phyloP scores from a whole-genome alignment of 441 rosid genomes.

The Corymbia citriodora region DNA sequence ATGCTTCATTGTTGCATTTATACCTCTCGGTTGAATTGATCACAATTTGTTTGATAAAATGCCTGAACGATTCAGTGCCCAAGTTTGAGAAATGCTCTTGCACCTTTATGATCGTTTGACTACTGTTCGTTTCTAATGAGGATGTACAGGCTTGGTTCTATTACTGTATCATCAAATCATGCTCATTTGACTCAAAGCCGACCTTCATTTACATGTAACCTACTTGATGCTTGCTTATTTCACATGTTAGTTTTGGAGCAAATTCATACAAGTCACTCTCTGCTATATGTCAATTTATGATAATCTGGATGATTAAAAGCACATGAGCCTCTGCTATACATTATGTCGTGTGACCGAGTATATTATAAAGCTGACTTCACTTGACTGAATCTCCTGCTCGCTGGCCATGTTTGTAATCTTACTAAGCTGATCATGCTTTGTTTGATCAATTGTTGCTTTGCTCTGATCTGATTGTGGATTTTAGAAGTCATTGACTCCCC shows the following conservation, averaged over 20 bases:
- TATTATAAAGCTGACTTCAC: neutral
- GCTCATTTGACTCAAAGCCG: neutral
- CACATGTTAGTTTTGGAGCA: neutral
- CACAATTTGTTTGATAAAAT: neutral
- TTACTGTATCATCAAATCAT: neutral
- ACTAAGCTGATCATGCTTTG: neutral
- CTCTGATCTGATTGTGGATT: neutral
- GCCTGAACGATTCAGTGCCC: neutral
- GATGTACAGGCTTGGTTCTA: neutral
- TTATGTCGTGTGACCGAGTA: neutral
- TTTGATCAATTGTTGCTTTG: neutral
- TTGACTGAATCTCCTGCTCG: neutral
- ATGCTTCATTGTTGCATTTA: neutral
- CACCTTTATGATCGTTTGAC: neutral
- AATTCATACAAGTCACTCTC: neutral
- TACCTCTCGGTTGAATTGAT: neutral
- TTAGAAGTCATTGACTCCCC: neutral
- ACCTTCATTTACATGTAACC: neutral
- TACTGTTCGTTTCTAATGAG: neutral
- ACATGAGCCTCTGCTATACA: neutral
- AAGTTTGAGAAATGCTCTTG: neutral
- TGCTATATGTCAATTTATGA: neutral
- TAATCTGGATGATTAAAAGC: neutral
- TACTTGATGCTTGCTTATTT: neutral
- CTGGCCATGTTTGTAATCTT: neutral